These are phyloP conservation scores for Ophiostoma novo-ulmi DNA, from an alignment of 2,329 filamentous ascomycete genomes.

Conservation along the genomic window DNA sequence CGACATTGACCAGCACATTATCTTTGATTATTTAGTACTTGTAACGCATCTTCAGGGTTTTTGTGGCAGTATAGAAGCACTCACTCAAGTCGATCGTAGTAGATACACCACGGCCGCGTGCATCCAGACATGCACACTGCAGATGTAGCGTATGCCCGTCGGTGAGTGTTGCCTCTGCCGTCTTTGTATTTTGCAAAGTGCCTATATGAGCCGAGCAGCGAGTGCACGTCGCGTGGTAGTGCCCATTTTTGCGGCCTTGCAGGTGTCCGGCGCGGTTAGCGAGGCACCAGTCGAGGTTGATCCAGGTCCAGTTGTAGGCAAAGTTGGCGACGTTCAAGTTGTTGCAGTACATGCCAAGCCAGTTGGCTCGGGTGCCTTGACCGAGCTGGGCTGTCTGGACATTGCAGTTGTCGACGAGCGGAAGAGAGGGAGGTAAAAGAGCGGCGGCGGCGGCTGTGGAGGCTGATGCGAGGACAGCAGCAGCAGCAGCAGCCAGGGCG, in stretches of 20 bases:
- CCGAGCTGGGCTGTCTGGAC: conserved; percentile 35
- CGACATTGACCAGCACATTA: conserved; percentile 35
- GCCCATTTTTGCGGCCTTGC: conserved; percentile 28
- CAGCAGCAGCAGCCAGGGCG: background rate
- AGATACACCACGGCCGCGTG: conserved; percentile 12
- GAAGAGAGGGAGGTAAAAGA: background rate
- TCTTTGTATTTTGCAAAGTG: background rate
- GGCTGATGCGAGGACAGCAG: background rate
- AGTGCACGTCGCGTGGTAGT: conserved; percentile 29
- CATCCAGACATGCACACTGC: conserved; percentile 29
- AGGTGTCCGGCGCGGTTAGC: conserved; percentile 31
- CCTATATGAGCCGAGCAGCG: conserved; percentile 25
- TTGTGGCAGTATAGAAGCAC: conserved; percentile 1
- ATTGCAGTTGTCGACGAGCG: conserved; percentile 31
- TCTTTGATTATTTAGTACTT: conserved; percentile 30
- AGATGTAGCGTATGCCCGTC: conserved; percentile 27
- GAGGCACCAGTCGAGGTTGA: conserved; percentile 36
- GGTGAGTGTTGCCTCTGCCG: background rate
- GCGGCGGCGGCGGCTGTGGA: background rate
- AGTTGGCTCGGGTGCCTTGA: conserved; percentile 31
- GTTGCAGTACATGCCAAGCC: conserved; percentile 41
- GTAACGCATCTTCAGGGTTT: background rate
- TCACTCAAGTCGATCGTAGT: conserved; percentile 31
- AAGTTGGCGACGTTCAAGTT: conserved; percentile 35
- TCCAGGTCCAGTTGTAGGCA: conserved; percentile 40